Base-by-base conservation (phyloP, 495 filamentous ascomycete genomes). In the Aspergillus ostianus region DNA sequence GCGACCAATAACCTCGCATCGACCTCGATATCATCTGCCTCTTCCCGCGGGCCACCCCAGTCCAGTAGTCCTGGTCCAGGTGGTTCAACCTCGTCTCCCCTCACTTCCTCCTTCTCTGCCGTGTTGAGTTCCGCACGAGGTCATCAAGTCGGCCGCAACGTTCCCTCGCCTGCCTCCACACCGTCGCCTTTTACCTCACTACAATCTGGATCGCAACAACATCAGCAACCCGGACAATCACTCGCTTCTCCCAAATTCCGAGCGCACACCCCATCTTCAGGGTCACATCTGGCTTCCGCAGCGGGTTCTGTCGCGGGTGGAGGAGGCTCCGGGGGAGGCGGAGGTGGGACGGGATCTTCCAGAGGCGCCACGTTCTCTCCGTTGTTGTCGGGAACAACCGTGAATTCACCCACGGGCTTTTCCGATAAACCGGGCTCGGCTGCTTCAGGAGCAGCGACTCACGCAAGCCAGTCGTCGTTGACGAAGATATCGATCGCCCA, bases 401-500 rank as follows among this genome's bases (percentile, higher is more conserved):
- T 86, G 64, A 85, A 80, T 61, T 87, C 85, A 56, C 85, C 86
- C 27, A 83, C 80, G 23, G 78, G 76, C 57, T 84, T 82, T 53
- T 76, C 78, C 51, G 83, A 84, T 57, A 80, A 81, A 65, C 68
- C 78, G 36, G 74, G 76, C 46, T 79, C 78, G 6, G 66, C 74
- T 64, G 62, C 69, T 36, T 69, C 67, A n/a, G 70, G 70, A 41
- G 58, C 67, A 61, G 62, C 65, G 44, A 70, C 73, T 56, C 75
- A 75, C 67, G 71, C 75, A 26, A 77, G 78, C 60, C 80, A 82
- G 67, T 82, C 81, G 10, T 84, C 81, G 12, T 72, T 84, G 26
- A 77, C 90, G 47, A 96, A 92, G 71, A 93, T 99, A 71, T 91
- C 91, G 58, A 87, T 95, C 65, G 92, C 93, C 57, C 95, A 99